phyloP scores from a whole-genome alignment of 1,284 basidiomycete species.

The Microbotryum lychnidis-dioicae region DNA sequence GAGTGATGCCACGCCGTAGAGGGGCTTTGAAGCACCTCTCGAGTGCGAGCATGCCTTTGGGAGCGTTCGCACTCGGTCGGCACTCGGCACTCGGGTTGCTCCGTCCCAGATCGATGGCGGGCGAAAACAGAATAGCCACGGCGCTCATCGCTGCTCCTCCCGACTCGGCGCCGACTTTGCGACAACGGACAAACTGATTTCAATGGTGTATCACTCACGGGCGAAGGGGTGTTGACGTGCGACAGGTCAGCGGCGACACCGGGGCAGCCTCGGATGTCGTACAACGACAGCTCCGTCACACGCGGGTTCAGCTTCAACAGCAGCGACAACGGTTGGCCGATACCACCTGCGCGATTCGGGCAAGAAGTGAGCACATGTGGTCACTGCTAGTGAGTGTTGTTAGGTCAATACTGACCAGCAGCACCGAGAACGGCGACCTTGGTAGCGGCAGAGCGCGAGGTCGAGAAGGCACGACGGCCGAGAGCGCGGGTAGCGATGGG shows the following conservation, averaged over 20 bases:
- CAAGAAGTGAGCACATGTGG: background rate
- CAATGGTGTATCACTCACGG: background rate
- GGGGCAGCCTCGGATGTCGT: constrained; percentile 85
- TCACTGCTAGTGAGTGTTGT: background rate
- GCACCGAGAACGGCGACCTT: constrained; percentile 87
- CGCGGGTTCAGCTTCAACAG: constrained; percentile 74
- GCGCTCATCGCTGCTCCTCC: too few relatives aligned
- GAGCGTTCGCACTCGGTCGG: too few relatives aligned
- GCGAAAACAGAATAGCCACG: too few relatives aligned
- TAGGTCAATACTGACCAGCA: constrained; percentile 48
- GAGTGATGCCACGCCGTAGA: too few relatives aligned
- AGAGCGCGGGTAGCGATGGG: too few relatives aligned
- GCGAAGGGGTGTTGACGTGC: constrained; percentile 71
- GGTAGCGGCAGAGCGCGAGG: constrained; percentile 60
- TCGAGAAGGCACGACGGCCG: constrained; percentile 59
- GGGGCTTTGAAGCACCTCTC: too few relatives aligned
- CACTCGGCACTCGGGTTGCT: too few relatives aligned
- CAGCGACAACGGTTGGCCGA: constrained; percentile 82
- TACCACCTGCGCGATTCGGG: constrained; percentile 50
- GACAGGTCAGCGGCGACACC: constrained; percentile 88
- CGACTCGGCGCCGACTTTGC: background rate
- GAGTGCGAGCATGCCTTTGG: too few relatives aligned
- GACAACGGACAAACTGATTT: background rate
- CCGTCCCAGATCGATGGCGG: too few relatives aligned
- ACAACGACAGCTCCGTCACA: constrained; percentile 48